These are phyloP conservation scores for Gnetum montanum DNA, from an alignment of 75 land plant genomes.

Conservation along the genomic window DNA sequence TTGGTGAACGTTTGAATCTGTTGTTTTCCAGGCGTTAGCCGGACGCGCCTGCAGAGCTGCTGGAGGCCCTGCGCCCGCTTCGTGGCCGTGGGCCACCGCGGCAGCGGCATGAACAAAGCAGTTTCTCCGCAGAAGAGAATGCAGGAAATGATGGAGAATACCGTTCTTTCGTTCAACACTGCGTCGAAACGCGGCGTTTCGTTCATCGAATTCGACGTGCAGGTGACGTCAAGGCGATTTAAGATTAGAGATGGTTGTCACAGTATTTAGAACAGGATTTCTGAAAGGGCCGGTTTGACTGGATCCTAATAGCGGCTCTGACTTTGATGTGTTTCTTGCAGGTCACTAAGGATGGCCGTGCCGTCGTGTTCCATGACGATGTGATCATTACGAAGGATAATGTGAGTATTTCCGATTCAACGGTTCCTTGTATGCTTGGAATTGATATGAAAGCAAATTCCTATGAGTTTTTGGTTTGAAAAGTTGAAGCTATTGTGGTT, in stretches of 20 bases:
- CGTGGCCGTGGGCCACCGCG: constrained; percentile 79
- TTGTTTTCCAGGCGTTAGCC: background rate
- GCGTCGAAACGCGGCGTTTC: constrained; percentile 58
- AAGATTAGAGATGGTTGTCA: background rate
- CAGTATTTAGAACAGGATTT: background rate
- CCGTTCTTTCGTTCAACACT: constrained; percentile 70
- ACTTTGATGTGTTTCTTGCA: constrained; percentile 17
- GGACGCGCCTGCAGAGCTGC: constrained; percentile 6
- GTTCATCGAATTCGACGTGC: constrained; percentile 96
- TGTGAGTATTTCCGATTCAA: constrained; percentile 19
- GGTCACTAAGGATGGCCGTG: constrained; percentile 82
- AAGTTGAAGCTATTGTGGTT: too few species aligned
- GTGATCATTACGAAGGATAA: constrained; percentile 52
- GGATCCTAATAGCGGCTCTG: background rate
- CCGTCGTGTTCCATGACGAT: constrained; percentile 87
- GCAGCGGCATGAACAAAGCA: constrained; percentile 71
- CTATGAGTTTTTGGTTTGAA: background rate
- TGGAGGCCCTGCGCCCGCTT: constrained; percentile 19
- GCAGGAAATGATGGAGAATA: constrained; percentile 78
- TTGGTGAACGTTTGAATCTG: background rate
- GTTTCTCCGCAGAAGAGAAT: constrained; percentile 28
- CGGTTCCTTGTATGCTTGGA: too few species aligned
- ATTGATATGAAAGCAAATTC: too few species aligned
- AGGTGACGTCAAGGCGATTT: constrained; percentile 26
- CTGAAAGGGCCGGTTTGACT: background rate